Base-by-base conservation (phyloP, 345 rosid genomes). In the Salix caprea region DNA sequence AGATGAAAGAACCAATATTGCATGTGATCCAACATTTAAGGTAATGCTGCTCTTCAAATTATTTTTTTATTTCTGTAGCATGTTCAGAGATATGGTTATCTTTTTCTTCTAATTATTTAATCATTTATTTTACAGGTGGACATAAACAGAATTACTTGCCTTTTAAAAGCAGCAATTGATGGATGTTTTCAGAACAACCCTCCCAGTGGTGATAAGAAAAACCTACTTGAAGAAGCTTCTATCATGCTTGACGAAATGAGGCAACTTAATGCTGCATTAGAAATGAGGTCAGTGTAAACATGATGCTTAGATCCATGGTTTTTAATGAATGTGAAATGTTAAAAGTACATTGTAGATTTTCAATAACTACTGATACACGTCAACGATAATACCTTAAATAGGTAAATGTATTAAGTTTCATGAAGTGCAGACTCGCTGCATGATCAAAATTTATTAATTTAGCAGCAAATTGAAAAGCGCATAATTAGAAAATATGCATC, bases 81-180 rank as follows among this genome's bases (percentile, higher is more conserved):
- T 28, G 76, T 60, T 52, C 39, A 32, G 68, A 14, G 52, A 14
- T 18, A 26, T 66, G 15, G 13, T 46, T 9, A 60, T 37, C 7
- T 18, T 5, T 30, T 28, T 24, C 39, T 21, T 62, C 15, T 23
- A 18, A 37, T n/a, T 32, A 46, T 73, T 28, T n/a, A 2, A 37
- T n/a, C 40, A 46, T 73, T 28, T 18, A 4, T 66, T 37, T 64
- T 76, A 23, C 67, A 83, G 86, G 77, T 18, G 54, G 67, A 68
- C 1, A 26, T 78, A 4, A 40, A 65, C n/a, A 72, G 75, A 68
- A 23, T 5, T 23, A 62, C 70, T 75, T 58, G 39, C n/a, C 50
- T 32, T 42, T 37, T 83, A 21, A 21, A 28, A 67, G 75, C 72
- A 61, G 81, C 73, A 46, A 71, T 19, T 23, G 26, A 61, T 15